These are phyloP conservation scores for Endoconidiophora polonica DNA, from an alignment of 2,329 filamentous ascomycete species.

Conservation along the genomic window DNA sequence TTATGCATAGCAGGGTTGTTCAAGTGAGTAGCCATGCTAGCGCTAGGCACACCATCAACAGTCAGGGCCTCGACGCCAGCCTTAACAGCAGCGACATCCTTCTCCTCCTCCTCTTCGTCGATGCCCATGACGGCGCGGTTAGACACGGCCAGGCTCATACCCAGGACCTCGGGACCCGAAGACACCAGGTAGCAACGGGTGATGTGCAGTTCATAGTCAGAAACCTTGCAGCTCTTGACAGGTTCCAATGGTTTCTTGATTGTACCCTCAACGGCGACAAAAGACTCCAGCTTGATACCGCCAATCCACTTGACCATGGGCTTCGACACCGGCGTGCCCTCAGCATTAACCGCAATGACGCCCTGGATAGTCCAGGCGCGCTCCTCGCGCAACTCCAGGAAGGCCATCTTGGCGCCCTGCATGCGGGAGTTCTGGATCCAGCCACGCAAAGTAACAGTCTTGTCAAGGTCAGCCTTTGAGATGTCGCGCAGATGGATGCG, in stretches of 20 bases:
- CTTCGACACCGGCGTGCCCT: conserved; percentile 48
- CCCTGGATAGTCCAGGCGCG: conserved; percentile 66
- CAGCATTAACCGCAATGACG: conserved; percentile 58
- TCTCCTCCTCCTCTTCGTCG: conserved; percentile 35
- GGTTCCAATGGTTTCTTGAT: conserved; percentile 73
- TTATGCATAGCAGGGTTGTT: conserved; percentile 91
- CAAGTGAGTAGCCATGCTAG: conserved; percentile 67
- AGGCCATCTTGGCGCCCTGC: conserved; percentile 82
- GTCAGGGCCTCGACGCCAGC: conserved; percentile 27
- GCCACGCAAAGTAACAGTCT: conserved; percentile 58
- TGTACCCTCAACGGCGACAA: conserved; percentile 62
- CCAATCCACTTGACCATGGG: conserved; percentile 93
- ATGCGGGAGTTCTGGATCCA: conserved; percentile 77
- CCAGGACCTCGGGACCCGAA: conserved; percentile 38
- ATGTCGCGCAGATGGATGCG: conserved; percentile 46
- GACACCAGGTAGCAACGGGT: conserved; percentile 68
- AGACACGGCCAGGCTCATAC: conserved; percentile 38
- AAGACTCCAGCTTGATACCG: conserved; percentile 60
- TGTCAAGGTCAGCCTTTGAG: conserved; percentile 46
- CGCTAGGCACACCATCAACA: conserved; percentile 42
- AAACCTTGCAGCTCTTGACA: conserved; percentile 73
- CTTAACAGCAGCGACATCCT: conserved; percentile 17
- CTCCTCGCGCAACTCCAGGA: conserved; percentile 69
- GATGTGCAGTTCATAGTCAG: conserved; percentile 73
- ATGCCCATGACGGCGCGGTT: conserved; percentile 40